Base-by-base conservation (phyloP, 768 basidiomycete species). In the Kondoa malvinella region DNA sequence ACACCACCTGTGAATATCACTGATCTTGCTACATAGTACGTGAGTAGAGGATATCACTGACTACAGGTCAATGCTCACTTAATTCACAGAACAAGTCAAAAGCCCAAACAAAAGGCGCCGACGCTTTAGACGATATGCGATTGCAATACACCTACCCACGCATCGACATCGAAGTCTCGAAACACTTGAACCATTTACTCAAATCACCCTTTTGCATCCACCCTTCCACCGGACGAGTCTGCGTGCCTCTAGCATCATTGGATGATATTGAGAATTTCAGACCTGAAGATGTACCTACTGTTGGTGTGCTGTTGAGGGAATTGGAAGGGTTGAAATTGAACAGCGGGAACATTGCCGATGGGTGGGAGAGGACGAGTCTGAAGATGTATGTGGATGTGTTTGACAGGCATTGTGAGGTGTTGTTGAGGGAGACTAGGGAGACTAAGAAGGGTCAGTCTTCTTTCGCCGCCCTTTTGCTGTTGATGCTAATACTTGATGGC, bases 181-280 rank as follows among this genome's bases (percentile, higher is more conserved):
- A 97, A 75, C 89, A 92, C 75, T 83, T 92, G 63, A 97, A 99
- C 79, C 95, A 99, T 80, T 82, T 99, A 79, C 83, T 99, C 66
- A 99, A 99, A 78, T 87, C 90, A 26, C 95, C 95, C 0, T 99
- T 99, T 78, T 95, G 92, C 75, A 80, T 97, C 0, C 95, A 99
- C 77, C 95, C 95, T 0, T 89, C 89, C 71, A 99, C 95, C 1
- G 95, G 94, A 1, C 84, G 91, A 32, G 84, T 99, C 8, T 99
- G 94, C 76, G 89, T 99, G 1, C 95, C 94, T 0, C 31, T 63
- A 17, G 81, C 97, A 21, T 87, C 94, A 74, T 87, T 91, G 2
- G 78, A 78, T 34, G 76, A 78, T 33, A 83, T 96, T 32, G 84
- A 89, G 66, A 80, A 82, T 1, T 99, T 97, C 74, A 84, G 94